A percentile compares a stretch with the other conserved stretches of the same genome.
phyloP scores from a whole-genome alignment of 768 basidiomycete genomes.

The Mrakia gelida region DNA sequence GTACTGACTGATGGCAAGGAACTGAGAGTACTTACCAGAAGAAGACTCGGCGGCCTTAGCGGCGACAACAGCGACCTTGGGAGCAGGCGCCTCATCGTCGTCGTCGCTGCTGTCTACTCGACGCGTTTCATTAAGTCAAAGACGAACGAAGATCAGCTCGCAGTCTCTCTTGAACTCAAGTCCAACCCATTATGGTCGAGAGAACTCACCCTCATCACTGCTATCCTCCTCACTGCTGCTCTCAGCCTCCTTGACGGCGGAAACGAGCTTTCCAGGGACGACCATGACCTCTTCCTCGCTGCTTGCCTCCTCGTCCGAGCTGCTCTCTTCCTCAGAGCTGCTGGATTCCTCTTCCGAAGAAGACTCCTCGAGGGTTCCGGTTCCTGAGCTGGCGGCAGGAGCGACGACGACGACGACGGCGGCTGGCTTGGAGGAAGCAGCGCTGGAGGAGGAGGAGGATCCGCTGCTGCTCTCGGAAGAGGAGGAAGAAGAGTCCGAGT shows the following conservation, averaged over 20 bases:
- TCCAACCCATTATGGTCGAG: too few relatives aligned
- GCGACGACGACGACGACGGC: background rate
- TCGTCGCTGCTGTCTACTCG: conserved; percentile 4
- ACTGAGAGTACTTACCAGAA: background rate
- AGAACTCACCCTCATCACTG: conserved; percentile 9
- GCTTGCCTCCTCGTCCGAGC: conserved; percentile 7
- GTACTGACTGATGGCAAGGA: background rate
- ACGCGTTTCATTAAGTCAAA: background rate
- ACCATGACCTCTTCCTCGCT: conserved; percentile 12
- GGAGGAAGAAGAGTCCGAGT: conserved; percentile 26
- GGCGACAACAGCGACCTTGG: background rate
- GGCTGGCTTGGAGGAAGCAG: conserved; percentile 31
- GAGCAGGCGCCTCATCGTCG: conserved; percentile 7
- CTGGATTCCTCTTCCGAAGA: too few relatives aligned
- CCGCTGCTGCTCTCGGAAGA: conserved; percentile 24
- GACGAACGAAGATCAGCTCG: background rate
- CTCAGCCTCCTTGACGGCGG: conserved; percentile 8
- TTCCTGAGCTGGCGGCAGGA: background rate
- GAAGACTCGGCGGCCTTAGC: conserved; percentile 20
- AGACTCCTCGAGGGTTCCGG: conserved; percentile 1
- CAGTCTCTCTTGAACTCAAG: too few relatives aligned
- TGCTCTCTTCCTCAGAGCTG: conserved; percentile 1
- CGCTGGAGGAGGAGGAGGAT: conserved; percentile 37
- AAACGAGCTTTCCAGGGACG: conserved; percentile 5
- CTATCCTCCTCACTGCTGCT: conserved; percentile 8